Base-by-base conservation (phyloP, 2,329 filamentous ascomycete species). In the Calonectria pseudoturangicola region DNA sequence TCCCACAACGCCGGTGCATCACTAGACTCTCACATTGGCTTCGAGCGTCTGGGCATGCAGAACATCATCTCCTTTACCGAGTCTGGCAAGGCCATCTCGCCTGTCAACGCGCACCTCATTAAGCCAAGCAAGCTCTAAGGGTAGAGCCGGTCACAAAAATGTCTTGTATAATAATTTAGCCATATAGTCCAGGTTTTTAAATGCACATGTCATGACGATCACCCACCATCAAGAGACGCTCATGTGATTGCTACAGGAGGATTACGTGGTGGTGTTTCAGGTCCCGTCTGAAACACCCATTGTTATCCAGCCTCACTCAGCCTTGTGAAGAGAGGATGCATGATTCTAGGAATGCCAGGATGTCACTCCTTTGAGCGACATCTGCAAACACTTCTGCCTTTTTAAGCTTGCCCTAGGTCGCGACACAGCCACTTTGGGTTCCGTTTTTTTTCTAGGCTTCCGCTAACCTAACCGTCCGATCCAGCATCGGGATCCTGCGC, bases 1-100 rank as follows among this genome's bases (percentile, higher is more conserved):
- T 80, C 78, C 0, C 78, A 80, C 10, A 80, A 80, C 12, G 78
- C 78, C 3, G 78, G 78, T 7, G 78, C 78, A 0, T 80, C 78
- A 6, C 2, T 80, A 3, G 78, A 80, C 25, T 75, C 78, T 2
- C 78, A 80, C 56, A 75, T 80, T 63, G 78, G 78, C 0, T 80
- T 80, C 18, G 78, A 80, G 71, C 71, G 69, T 16, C 8, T 80
- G 43, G 78, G 78, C 2, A 80, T 80, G 78, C 72, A 80, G 51
- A 80, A 80, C 10, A 80, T 80, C 8, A n/a, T 73, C 3, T 76
- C 76, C 28, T 80, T 76, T 15, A 63, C 64, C 16, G 72, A 76
- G 58, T 73, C 60, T 2, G 78, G 78, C 4, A 79, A 80, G 69
- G 78, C 78, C 0, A 73, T 80, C 45, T 80, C 78, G 2, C 75